A percentile compares a stretch with the other conserved stretches of the same genome.
Conservation (phyloP, 2,329 filamentous ascomycete species). For the Dendryphion nanum region DNA sequence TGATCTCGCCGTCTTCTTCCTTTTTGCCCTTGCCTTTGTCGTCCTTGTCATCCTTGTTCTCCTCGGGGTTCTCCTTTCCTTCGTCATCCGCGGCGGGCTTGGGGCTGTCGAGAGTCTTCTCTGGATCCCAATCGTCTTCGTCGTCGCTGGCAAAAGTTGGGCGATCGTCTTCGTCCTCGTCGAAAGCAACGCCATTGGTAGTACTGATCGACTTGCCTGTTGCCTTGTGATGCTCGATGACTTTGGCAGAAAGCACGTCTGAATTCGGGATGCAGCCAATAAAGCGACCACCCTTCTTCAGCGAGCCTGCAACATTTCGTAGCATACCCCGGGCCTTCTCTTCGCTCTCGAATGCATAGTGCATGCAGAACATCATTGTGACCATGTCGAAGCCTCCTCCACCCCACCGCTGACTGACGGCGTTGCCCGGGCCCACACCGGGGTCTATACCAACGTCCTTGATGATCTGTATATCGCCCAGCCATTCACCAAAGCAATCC, state of each 20-base stretch:
- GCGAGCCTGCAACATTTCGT: slow-evolving; percentile 80
- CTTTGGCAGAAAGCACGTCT: slow-evolving; percentile 77
- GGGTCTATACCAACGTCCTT: slow-evolving; percentile 84
- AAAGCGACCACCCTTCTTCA: slow-evolving; percentile 94
- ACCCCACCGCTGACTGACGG: slow-evolving; percentile 62
- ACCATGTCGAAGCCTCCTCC: slow-evolving; percentile 89
- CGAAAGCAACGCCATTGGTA: slow-evolving; percentile 19
- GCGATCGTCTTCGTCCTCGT: slow-evolving; percentile 29
- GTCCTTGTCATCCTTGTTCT: slow-evolving; percentile 22
- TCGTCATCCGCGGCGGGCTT: slow-evolving; percentile 37
- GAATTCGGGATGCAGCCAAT: slow-evolving; percentile 97
- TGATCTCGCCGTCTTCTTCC: slow-evolving; percentile 46
- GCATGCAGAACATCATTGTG: slow-evolving; percentile 99
- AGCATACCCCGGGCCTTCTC: slow-evolving; percentile 89
- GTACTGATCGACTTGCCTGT: slow-evolving; percentile 38
- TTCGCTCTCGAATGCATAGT: slow-evolving; percentile 96
- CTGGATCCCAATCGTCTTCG: slow-evolving; percentile 46
- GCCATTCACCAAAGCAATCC: slow-evolving; percentile 84
- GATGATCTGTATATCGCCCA: slow-evolving; percentile 79
- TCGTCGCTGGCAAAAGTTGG: slow-evolving; percentile 38
- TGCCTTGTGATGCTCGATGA: slow-evolving; percentile 71
- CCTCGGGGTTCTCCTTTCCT: slow-evolving; percentile 29
- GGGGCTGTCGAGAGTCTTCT: slow-evolving; percentile 42
- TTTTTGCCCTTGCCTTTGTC: slow-evolving; percentile 41
- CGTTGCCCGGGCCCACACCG: slow-evolving; percentile 59